These are phyloP conservation scores for Parathielavia appendiculata DNA, from an alignment of 495 filamentous ascomycete genomes.

Conservation along the genomic window DNA sequence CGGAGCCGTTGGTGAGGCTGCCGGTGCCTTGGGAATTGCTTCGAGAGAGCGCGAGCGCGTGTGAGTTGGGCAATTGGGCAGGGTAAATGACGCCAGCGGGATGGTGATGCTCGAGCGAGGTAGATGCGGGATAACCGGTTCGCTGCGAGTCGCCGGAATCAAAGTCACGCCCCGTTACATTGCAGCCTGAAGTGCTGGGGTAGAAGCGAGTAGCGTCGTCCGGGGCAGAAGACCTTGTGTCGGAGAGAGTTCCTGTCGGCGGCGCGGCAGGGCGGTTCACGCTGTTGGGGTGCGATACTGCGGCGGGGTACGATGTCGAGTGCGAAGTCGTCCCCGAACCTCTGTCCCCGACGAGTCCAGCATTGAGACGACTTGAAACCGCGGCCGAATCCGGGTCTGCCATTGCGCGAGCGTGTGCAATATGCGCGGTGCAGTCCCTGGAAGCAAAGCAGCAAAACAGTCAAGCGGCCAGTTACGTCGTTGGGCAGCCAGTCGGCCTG, in stretches of 20 bases:
- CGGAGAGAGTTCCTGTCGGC: slow-evolving; percentile 3
- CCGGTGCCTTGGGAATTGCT: slow-evolving; percentile 43
- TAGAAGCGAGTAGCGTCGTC: slow-evolving; percentile 22
- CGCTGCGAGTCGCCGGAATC: slow-evolving; percentile 13
- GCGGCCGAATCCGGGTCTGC: slow-evolving; percentile 27
- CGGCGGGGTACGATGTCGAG: slow-evolving; percentile 12
- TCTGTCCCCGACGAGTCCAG: slow-evolving; percentile 28
- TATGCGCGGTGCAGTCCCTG: slow-evolving; percentile 4
- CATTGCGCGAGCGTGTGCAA: slow-evolving; percentile 14
- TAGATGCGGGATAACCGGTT: neutral
- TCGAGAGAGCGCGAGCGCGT: slow-evolving; percentile 31
- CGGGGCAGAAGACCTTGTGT: slow-evolving; percentile 8
- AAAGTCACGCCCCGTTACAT: slow-evolving; percentile 21
- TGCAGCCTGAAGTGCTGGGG: slow-evolving; percentile 6
- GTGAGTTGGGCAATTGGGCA: slow-evolving; percentile 17
- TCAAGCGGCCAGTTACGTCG: slow-evolving; percentile 10
- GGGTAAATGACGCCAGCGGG: neutral
- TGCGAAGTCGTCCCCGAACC: slow-evolving; percentile 19
- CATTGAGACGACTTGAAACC: slow-evolving; percentile 26
- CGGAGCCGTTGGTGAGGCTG: slow-evolving; percentile 38
- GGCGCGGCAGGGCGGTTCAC: slow-evolving; percentile 13
- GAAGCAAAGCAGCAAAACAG: slow-evolving; percentile 9
- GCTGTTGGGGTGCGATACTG: slow-evolving; percentile 10
- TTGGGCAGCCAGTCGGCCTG: slow-evolving; percentile 16
- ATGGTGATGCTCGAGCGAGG: slow-evolving; percentile 4